Base-by-base conservation (phyloP, 306 rosid genomes). In the Macrotyloma uniflorum region DNA sequence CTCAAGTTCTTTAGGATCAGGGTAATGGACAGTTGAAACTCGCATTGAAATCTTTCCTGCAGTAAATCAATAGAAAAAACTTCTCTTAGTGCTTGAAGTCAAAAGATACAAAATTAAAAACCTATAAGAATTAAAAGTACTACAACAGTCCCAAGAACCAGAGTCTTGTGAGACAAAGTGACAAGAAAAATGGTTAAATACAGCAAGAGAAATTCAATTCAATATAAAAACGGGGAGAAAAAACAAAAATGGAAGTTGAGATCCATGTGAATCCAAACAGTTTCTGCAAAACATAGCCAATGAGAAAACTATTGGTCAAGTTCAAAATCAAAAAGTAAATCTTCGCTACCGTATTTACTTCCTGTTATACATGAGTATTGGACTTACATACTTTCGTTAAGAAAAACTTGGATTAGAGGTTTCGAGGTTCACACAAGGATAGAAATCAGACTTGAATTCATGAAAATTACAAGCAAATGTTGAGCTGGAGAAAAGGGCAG, bases 11-110 rank as follows among this genome's bases (percentile, higher is more conserved):
- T 89, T 67, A 16, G 97, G 89, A 70, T 89, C 94, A 6, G 89
- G 87, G 81, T 82, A 90, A 80, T 85, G 92, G 43, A 88, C 93
- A 42, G 88, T 65, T 6, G 96, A 88, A 54, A 93, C 90, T 28
- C 87, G 89, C 72, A 85, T 83, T 1, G 94, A 85, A 72, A 93
- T 87, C 86, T 93, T 95, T 79, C 96, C 96, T 75, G 83, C 93
- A 89, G 88, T 74, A 54, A 11, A 65, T n/a, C 15, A 35, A 45
- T 16, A 68, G 58, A 64, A 15, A 35, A 51, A 13, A 61, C 50
- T 62, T 61, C 50, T 32, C 69, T 58, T 66, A 55, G 65, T n/a
- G 22, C n/a, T n/a, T n/a, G n/a, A n/a, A n/a, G n/a, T n/a, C n/a
- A n/a, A n/a, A n/a, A 8, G 5, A 70, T 24, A 45, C 15, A 51